Percentiles rank a stretch among this genome's conserved stretches.
Evolutionary conservation across 148 eudicot genomes (phyloP).

Genomic region (Rheum nobile): DNA sequence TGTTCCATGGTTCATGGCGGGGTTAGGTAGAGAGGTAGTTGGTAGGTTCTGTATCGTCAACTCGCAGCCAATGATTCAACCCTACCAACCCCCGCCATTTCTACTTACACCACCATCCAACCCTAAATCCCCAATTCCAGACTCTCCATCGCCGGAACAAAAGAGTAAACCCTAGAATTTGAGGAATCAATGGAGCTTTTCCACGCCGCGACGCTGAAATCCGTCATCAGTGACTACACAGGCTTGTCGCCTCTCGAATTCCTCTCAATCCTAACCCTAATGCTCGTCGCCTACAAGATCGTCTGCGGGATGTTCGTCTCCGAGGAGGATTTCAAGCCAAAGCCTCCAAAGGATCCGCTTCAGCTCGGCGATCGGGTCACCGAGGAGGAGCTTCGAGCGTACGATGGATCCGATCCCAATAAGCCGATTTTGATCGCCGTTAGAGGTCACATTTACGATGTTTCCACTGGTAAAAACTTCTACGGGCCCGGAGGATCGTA

Average conservation of each 20-base stretch:
- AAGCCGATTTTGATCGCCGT: slow-evolving; percentile 86
- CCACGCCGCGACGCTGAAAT: not conserved
- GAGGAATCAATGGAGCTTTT: not conserved
- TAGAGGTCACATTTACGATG: slow-evolving; percentile 74
- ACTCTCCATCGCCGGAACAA: not conserved
- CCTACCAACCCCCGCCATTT: not conserved
- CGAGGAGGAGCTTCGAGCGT: slow-evolving; percentile 43
- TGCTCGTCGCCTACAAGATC: slow-evolving; percentile 57
- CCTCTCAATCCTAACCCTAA: slow-evolving; percentile 35
- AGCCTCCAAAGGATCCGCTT: slow-evolving; percentile 38
- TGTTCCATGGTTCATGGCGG: not conserved
- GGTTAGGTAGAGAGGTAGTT: slow-evolving; percentile 5
- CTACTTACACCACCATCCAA: not conserved
- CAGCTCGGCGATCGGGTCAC: slow-evolving; percentile 54
- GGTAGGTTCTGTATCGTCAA: not conserved
- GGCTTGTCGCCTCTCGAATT: slow-evolving; percentile 66
- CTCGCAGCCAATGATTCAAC: not conserved
- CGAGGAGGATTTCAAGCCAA: slow-evolving; percentile 40
- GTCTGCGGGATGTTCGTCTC: slow-evolving; percentile 62
- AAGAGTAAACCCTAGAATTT: not conserved
- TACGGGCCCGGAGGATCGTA: slow-evolving; percentile 94
- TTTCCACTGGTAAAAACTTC: slow-evolving; percentile 70
- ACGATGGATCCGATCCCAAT: slow-evolving; percentile 57
- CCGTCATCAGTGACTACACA: slow-evolving; percentile 22
- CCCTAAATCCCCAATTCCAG: not conserved